phyloP scores from a whole-genome alignment of 1,284 basidiomycete genomes.

The Crepidotus sp. region DNA sequence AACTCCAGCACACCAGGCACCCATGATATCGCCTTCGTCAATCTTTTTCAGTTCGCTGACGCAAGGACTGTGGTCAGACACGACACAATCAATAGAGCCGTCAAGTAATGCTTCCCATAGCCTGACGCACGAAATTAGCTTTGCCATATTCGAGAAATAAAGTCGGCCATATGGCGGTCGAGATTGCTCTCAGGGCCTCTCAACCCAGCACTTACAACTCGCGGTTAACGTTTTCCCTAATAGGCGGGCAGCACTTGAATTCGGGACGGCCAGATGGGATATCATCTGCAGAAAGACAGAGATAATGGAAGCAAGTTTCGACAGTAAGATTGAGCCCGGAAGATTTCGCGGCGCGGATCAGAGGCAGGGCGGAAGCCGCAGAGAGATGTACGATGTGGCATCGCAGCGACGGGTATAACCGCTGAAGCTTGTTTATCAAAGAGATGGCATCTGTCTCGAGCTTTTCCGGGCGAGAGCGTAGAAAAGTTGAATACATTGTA shows the following conservation, averaged over 20 bases:
- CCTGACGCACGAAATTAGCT: no score
- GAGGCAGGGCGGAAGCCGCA: constrained; percentile 69
- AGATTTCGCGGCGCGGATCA: constrained; percentile 60
- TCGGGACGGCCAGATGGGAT: constrained; percentile 68
- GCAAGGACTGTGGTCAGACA: constrained; percentile 92
- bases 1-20: no score
- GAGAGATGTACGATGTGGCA: constrained; percentile 94
- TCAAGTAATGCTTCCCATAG: constrained; percentile 77
- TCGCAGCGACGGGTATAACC: constrained; percentile 55
- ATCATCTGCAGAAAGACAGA: constrained; percentile 56
- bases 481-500: constrained; percentile 66
- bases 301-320: constrained; percentile 94
- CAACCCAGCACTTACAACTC: no score
- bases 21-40: constrained; percentile 75
- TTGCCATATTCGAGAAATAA: no score
- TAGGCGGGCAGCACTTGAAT: constrained; percentile 95
- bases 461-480: constrained; percentile 69
- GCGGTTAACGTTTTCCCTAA: constrained; percentile 66
- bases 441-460: constrained; percentile 75
- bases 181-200: no score
- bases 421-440: constrained; percentile 61
- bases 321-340: constrained; percentile 68
- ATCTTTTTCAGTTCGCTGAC: constrained; percentile 72
- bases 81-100: constrained; percentile 81
- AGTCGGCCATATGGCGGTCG: no score